Conservation (phyloP, 208 protist species). For the Leishmania mexicana region DNA sequence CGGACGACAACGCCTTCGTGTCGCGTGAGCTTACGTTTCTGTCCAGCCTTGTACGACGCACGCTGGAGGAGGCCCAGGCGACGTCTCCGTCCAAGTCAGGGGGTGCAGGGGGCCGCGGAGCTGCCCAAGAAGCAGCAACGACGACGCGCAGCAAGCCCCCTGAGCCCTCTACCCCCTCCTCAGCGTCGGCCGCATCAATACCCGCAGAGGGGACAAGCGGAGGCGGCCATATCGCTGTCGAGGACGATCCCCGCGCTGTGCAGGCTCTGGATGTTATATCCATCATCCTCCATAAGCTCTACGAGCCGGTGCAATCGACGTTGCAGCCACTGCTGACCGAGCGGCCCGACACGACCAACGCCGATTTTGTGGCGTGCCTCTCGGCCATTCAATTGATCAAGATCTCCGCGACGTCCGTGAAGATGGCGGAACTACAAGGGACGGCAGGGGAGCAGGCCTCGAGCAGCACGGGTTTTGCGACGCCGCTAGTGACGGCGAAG, state of each 20-base stretch:
- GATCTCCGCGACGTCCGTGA: conserved; percentile 3
- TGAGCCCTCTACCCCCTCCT: neutral
- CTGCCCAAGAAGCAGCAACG: neutral
- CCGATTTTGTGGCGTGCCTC: conserved; percentile 44
- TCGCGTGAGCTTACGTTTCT: conserved; percentile 28
- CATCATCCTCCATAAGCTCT: conserved; percentile 18
- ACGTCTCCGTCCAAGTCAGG: neutral
- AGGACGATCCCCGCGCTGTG: conserved; percentile 12
- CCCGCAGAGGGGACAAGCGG: neutral
- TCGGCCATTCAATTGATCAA: conserved; percentile 46
- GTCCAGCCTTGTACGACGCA: conserved; percentile 14
- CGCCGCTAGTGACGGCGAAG: conserved; percentile 4
- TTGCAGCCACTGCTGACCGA: conserved; percentile 29
- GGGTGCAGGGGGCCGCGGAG: neutral
- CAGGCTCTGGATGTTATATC: conserved; percentile 26
- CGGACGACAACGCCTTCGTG: conserved; percentile 23
- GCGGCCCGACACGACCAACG: conserved; percentile 22
- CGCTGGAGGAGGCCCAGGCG: neutral
- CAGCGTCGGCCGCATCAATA: neutral
- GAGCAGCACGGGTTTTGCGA: neutral
- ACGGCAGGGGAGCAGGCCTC: neutral
- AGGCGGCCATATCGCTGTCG: conserved; percentile 1
- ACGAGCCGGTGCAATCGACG: conserved; percentile 16
- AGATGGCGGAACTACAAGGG: neutral
- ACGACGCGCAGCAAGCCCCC: neutral